Base-by-base conservation (phyloP, 2,329 filamentous ascomycete species). In the Penicillium sp. region DNA sequence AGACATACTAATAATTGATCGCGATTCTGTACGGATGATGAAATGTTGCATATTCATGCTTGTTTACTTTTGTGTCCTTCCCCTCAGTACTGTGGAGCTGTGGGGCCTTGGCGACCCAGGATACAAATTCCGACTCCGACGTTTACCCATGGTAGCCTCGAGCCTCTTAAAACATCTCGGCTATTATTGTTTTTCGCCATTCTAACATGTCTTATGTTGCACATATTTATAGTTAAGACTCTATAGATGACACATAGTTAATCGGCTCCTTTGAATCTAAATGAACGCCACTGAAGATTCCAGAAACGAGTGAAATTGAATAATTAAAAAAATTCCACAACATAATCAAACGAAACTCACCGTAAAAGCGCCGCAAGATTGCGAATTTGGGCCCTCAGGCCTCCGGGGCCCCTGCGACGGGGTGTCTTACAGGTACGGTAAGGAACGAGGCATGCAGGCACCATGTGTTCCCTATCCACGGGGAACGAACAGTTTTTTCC, bases 11-110 rank as follows among this genome's bases (percentile, higher is more conserved):
- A 25, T 25, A 4, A 6, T 25, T 25, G 22, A 25, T 25, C 22
- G 8, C 8, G 22, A 25, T 7, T 7, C 22, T 25, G 22, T 25
- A 4, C 22, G 8, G 5, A 7, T 25, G 7, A 25, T 25, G 22
- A 3, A 3, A 25, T 7, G 22, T 4, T 25, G 22, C 19, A 11
- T 18, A 16, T 16, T 11, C 7, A 16, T 34, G n/a, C 34, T 42
- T 42, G 40, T 44, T 44, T 44, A 36, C 9, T 28, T 41, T 40
- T n/a, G 36, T 36, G 31, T 22, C 7, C 31, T 35, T 43, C 11
- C n/a, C n/a, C 41, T 22, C n/a, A 25, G 25, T 33, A 22, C 12
- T 13, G 29, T 16, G 28, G 29, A 43, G 14, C 41, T 30, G 8
- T 36, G 31, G 22, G 11, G 18, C 11, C 41, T 42, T 19, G 31